Evolutionary conservation across 495 filamentous ascomycete genomes (phyloP).

Genomic region (Recurvomyces mirabilis): DNA sequence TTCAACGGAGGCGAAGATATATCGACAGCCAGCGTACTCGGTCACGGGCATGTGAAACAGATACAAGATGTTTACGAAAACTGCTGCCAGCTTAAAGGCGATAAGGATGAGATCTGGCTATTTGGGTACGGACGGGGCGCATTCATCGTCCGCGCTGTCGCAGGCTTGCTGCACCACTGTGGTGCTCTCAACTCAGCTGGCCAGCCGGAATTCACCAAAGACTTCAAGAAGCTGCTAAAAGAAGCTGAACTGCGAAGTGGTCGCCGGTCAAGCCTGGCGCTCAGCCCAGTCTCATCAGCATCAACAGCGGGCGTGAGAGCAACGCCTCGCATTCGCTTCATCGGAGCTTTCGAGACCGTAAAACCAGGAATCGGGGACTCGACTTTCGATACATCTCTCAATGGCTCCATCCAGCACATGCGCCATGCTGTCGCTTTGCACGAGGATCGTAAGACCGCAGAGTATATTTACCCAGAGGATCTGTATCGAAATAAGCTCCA

Average conservation of each 20-base stretch:
- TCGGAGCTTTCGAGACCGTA: slow-evolving; percentile 18
- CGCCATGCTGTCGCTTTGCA: slow-evolving; percentile 17
- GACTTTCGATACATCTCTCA: slow-evolving; percentile 15
- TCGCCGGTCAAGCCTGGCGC: slow-evolving; percentile 3
- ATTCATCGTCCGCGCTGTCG: slow-evolving; percentile 16
- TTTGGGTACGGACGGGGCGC: slow-evolving; percentile 18
- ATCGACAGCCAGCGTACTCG: slow-evolving; percentile 4
- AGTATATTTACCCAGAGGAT: slow-evolving; percentile 6
- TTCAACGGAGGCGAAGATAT: slow-evolving; percentile 10
- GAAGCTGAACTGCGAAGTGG: slow-evolving; percentile 3
- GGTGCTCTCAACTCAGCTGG: slow-evolving; percentile 13
- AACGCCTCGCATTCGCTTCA: slow-evolving; percentile 13
- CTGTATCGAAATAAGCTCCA: slow-evolving; percentile 6
- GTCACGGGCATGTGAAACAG: slow-evolving; percentile 8
- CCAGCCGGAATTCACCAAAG: slow-evolving; percentile 9
- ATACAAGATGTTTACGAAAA: slow-evolving; percentile 15
- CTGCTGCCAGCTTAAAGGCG: slow-evolving; percentile 11
- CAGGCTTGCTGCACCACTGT: slow-evolving; percentile 13
- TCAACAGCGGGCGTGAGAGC: background rate
- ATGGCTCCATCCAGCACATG: slow-evolving; percentile 15
- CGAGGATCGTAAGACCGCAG: slow-evolving; percentile 11
- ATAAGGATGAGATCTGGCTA: slow-evolving; percentile 17
- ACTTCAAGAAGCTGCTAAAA: slow-evolving; percentile 21
- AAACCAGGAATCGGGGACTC: slow-evolving; percentile 7
- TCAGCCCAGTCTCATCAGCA: slow-evolving; percentile 4